Evolutionary conservation across 805 yeast species (phyloP), one percentile per base, ranked within the genome.

Genomic region (Zygosaccharomyces siamensis): DNA sequence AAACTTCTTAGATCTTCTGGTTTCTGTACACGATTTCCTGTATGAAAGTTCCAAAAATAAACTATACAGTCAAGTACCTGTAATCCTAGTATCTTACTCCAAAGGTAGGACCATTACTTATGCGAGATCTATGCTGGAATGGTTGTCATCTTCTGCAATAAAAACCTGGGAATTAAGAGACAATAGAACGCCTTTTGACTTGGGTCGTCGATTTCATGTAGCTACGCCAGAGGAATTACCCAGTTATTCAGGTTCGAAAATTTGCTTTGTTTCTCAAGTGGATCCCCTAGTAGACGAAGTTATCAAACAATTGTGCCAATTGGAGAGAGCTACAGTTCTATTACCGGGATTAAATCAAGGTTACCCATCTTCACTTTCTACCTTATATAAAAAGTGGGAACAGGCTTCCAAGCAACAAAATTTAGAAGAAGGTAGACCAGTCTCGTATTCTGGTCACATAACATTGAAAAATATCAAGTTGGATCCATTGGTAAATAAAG

Each of bases 91-190:
- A n/a, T 81, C 95, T 3, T 83, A 81, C 58, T 82, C 89, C 0
- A 95, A 93, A 23, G 80, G 89, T 3, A 81, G 92, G 59, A 76
- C 84, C 3, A 66, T 93, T 48, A 77, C 84, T 23, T 88, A 86
- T 61, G 96, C 97, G 0, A 79, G 88, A 11, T 85, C 89, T 48
- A 86, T 93, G 84, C 69, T 92, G 26, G 99, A 93, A 70, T 93
- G 98, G 98, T 85, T 93, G 89, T 82, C 95, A 0, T 79, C 92
- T 0, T 76, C 83, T n/a, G 76, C 89, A n/a, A 78, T 87, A 23
- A 84, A 86, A 57, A 85, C 81, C 40, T 89, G 96, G 92, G 96
- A 89, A 60, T 71, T 76, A 6, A 75, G 79, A 51, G 83, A 83
- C 46, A 63, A 60, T 31, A 78, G 77, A 47, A 77, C 84, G 2